Conservation (phyloP, 331 rosid genomes). For the Arachis monticola region DNA sequence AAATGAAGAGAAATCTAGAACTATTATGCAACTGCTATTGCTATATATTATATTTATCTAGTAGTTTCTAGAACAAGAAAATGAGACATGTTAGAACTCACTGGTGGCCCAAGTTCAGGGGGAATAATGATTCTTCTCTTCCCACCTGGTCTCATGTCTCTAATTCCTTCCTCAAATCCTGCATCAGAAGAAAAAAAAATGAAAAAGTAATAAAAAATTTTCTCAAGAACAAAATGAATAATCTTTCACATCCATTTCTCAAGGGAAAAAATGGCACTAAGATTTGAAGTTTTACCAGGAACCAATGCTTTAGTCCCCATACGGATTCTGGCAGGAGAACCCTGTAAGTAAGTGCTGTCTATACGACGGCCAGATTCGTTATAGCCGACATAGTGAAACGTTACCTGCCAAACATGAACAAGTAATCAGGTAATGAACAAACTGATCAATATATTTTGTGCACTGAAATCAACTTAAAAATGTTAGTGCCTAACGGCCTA, state of each 20-base stretch:
- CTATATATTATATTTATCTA: neutral
- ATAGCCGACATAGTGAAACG: constrained; percentile 88
- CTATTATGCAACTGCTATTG: neutral
- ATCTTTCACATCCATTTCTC: constrained; percentile 12
- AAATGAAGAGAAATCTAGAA: neutral
- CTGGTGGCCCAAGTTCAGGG: constrained; percentile 98
- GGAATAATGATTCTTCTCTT: constrained; percentile 94
- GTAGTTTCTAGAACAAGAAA: neutral
- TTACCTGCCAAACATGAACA: constrained; percentile 62
- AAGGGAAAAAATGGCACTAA: constrained; percentile 13
- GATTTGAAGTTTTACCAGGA: constrained; percentile 65
- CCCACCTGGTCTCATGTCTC: constrained; percentile 92
- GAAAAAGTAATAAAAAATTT: too few relatives aligned
- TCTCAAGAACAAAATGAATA: constrained; percentile 5
- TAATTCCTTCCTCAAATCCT: constrained; percentile 98
- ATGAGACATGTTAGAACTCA: constrained; percentile 50
- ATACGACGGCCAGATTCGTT: constrained; percentile 97
- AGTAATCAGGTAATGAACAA: neutral
- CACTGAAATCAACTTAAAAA: neutral
- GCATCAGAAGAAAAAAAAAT: constrained; percentile 37
- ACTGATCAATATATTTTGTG: too few relatives aligned
- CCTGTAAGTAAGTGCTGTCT: constrained; percentile 91
- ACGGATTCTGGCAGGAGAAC: constrained; percentile 91
- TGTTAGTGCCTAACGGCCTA: too few relatives aligned
- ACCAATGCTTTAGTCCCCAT: constrained; percentile 89